Evolutionary conservation across 257 asterid species (phyloP).

Genomic region (Fraxinus anomala): DNA sequence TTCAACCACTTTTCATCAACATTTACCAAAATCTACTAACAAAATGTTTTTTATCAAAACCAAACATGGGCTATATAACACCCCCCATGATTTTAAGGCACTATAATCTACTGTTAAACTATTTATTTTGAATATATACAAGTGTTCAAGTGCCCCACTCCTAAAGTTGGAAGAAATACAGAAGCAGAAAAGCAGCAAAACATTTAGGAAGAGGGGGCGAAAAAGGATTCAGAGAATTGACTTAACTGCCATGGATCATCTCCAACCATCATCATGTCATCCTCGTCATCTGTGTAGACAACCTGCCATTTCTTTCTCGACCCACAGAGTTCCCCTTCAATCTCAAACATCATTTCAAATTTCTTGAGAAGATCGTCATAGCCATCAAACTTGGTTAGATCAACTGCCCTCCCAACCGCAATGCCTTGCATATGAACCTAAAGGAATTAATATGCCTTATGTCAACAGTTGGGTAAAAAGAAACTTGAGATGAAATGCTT

Average conservation of each 20-base stretch:
- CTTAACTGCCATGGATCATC: slow-evolving; percentile 99
- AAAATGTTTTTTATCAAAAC: no score
- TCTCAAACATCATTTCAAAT: slow-evolving; percentile 90
- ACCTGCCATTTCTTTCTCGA: slow-evolving; percentile 89
- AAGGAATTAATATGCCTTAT: slow-evolving; percentile 1
- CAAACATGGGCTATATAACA: neutral
- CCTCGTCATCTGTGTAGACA: slow-evolving; percentile 91
- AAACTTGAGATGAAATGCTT: neutral
- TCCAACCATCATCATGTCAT: slow-evolving; percentile 99
- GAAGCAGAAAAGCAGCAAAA: slow-evolving; percentile 7
- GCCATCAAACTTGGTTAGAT: slow-evolving; percentile 70
- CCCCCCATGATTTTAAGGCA: neutral
- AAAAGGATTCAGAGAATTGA: slow-evolving; percentile 25
- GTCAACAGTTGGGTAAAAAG: neutral
- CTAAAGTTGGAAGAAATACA: slow-evolving; percentile 15
- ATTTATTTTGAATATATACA: neutral
- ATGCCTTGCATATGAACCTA: slow-evolving; percentile 97
- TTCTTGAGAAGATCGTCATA: slow-evolving; percentile 81
- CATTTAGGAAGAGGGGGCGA: slow-evolving; percentile 4
- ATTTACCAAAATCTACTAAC: no score
- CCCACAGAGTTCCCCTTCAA: slow-evolving; percentile 74
- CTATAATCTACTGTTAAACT: neutral
- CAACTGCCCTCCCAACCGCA: slow-evolving; percentile 97
- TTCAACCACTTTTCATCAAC: no score
- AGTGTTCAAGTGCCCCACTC: neutral